These are phyloP conservation scores for Thinopyrum elongatum DNA, from an alignment of 176 grass and related monocot species.

Conservation along the genomic window DNA sequence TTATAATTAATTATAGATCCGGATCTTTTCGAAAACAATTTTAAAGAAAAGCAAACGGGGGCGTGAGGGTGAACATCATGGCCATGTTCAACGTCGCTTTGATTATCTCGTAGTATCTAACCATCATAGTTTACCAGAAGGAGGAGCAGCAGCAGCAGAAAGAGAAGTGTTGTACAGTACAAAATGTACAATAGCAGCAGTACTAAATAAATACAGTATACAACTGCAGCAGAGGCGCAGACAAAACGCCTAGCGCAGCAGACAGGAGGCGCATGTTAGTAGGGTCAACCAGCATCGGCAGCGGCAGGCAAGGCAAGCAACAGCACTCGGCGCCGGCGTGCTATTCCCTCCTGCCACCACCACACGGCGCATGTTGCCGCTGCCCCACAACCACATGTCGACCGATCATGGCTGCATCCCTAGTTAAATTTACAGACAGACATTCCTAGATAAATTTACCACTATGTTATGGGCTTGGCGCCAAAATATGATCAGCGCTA, in stretches of 20 bases:
- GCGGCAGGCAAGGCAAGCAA: neutral
- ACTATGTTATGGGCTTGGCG: neutral
- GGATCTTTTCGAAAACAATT: too few species aligned
- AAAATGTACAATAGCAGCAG: too few species aligned
- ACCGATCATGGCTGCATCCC: neutral
- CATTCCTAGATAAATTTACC: neutral
- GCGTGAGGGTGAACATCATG: neutral
- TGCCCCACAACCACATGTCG: neutral
- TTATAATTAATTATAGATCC: too few species aligned
- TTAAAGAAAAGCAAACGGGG: neutral
- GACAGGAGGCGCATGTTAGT: conserved; percentile 40
- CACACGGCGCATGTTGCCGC: conserved; percentile 14
- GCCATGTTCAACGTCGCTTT: neutral
- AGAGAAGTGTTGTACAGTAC: neutral
- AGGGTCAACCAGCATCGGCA: conserved; percentile 23
- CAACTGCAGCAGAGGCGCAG: neutral
- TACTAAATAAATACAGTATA: neutral
- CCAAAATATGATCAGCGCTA: neutral
- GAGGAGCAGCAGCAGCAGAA: neutral
- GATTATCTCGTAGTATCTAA: neutral
- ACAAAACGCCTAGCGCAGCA: conserved; percentile 21
- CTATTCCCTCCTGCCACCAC: conserved; percentile 20
- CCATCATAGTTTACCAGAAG: neutral
- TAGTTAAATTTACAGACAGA: neutral
- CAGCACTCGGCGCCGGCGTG: neutral